phyloP scores from a whole-genome alignment of 2,329 filamentous ascomycete genomes.

The Exophiala aquamarina region DNA sequence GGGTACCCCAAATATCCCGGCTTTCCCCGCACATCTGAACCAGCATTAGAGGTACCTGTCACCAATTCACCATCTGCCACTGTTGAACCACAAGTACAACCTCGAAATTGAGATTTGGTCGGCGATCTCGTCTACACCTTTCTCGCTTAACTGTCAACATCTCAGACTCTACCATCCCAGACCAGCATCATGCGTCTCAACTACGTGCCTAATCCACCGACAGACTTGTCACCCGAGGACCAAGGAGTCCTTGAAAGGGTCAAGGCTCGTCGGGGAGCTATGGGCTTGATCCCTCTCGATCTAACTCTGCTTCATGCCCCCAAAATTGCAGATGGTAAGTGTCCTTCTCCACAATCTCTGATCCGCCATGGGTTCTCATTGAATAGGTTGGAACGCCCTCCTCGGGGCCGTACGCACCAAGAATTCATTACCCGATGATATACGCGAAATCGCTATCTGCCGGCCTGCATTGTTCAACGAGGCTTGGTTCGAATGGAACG shows the following conservation, averaged over 20 bases:
- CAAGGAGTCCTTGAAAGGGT: constrained; percentile 52
- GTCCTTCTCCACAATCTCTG: neutral
- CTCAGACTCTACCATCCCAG: too few relatives aligned
- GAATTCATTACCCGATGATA: constrained; percentile 48
- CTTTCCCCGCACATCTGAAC: too few relatives aligned
- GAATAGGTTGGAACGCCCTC: constrained; percentile 55
- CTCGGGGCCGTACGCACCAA: constrained; percentile 56
- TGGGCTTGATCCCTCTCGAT: constrained; percentile 53
- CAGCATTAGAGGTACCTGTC: too few relatives aligned
- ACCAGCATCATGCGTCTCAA: constrained; percentile 55
- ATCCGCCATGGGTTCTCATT: too few relatives aligned
- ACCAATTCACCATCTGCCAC: too few relatives aligned
- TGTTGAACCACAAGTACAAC: too few relatives aligned
- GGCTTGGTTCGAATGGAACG: constrained; percentile 83
- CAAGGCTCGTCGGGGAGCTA: constrained; percentile 51
- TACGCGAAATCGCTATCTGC: constrained; percentile 78
- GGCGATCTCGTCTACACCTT: too few relatives aligned
- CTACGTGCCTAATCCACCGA: constrained; percentile 54
- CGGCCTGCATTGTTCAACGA: constrained; percentile 76
- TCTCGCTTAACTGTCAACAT: too few relatives aligned
- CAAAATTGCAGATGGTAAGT: constrained; percentile 50
- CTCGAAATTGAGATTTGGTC: too few relatives aligned
- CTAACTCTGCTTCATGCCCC: constrained; percentile 55
- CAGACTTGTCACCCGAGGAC: constrained; percentile 40
- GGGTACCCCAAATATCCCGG: too few relatives aligned